Base-by-base conservation (phyloP, 371 early-diverging fungal genomes). In the Capillidium heterosporum region DNA sequence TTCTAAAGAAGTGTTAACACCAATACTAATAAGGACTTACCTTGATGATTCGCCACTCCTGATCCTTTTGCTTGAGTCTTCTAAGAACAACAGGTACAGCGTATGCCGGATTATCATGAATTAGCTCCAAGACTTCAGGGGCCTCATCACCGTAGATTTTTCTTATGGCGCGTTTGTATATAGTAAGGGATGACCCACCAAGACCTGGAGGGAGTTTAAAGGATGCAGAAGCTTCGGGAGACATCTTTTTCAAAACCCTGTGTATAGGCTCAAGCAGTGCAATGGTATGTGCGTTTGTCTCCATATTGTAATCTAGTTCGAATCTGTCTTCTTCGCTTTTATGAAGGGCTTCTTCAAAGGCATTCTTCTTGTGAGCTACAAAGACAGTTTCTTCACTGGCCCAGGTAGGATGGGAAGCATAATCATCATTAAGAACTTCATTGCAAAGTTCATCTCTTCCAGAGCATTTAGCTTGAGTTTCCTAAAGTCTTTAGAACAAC, bases 261-360 rank as follows among this genome's bases (percentile, higher is more conserved):
- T 81, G 80, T 48, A 97, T 79, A 4, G 95, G 89, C 63, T 95
- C 92, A 54, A 99, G 71, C 23, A 89, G 69, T 11, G 81, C 78
- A 64, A 99, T 98, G 1, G 90, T 82, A 49, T 84, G 82, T 57
- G 89, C 64, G 50, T 95, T 90, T 44, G 97, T 85, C 65, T 96
- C 91, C 46, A 99, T 89, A 65, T 92, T 86, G 59, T 98, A 70
- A 65, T 99, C 99, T 71, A 94, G 88, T 61, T 99, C 99, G 62
- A 95, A 98, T 54, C 87, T 79, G 64, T 99, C 99, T 67, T 99
- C 99, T 70, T 98, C 99, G 68, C 89, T 84, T 47, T 88, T 80
- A 73, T 87, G 91, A 67, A 99, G 70, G 15, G 85, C 84, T 63
- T 99, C 99, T 67, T 99, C 99, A 61, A 80, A 92, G 21, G 72